Base-by-base conservation (phyloP, 139 green algal genomes). In the Microglena sp. region DNA sequence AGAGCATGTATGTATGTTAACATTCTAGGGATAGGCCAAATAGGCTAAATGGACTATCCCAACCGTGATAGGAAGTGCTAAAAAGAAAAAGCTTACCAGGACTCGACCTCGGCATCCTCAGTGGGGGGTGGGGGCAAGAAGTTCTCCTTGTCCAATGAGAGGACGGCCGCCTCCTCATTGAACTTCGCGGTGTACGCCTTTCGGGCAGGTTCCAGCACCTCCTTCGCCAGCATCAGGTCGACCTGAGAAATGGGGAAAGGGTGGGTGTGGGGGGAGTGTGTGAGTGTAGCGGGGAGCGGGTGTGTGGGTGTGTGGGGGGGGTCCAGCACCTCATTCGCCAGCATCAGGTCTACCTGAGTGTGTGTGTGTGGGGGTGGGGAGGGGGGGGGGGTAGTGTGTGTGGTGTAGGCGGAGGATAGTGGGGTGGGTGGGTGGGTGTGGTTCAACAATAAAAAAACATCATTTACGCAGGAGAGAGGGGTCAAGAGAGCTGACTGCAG, bases 141-240 rank as follows among this genome's bases (percentile, higher is more conserved):
- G 45, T 80, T 72, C 7, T 70, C 50, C 26, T 78, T 71, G 66
- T 95, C 86, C 33, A 97, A 33, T 0, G 73, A 77, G 3, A 92
- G 29, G 0, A 61, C 60, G 1, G 84, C 85, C 0, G 77, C 78
- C 15, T 84, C 75, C 6, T 58, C 58, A 45, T 75, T 72, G 55
- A 77, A 84, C 55, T 69, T 61, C 40, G 69, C 62, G 22, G 75
- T 79, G 60, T 71, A 86, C 45, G 76, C 50, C 68, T 80, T 82
- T 29, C 75, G 75, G 1, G 82, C 84, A 4, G 64, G 55, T 7
- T 79, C 61, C n/a, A 93, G 34, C 5, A 82, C 54, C 8, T 77
- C 78, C 67, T 89, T 79, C 5, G 87, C 80, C 3, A 93, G 34
- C 44, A 66, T 26, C 43, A 82, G 40, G 67, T 97, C 91, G 46